Evolutionary conservation across 768 basidiomycete genomes (phyloP).

Genomic region (Termitomyces sp.): DNA sequence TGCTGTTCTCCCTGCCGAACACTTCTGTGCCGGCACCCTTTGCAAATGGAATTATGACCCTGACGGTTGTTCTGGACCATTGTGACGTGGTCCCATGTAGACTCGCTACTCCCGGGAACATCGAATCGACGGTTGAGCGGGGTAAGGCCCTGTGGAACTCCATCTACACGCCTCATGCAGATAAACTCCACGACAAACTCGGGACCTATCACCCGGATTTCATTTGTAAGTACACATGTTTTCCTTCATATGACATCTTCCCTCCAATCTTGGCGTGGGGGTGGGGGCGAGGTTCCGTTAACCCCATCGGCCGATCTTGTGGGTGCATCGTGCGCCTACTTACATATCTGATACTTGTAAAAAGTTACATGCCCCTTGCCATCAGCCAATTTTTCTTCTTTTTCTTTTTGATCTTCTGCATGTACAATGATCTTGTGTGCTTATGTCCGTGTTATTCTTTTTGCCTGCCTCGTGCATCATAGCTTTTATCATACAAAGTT

Average conservation of each 20-base stretch:
- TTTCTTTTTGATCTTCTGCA: constrained; percentile 6
- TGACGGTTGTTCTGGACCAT: constrained; percentile 6
- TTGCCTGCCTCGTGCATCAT: constrained; percentile 14
- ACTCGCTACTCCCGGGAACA: constrained; percentile 53
- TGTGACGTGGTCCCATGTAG: constrained; percentile 32
- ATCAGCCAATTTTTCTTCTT: constrained; percentile 9
- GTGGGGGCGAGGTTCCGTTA: constrained; percentile 4
- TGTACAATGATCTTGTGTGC: constrained; percentile 7
- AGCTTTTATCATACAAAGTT: constrained; percentile 87
- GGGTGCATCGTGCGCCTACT: constrained; percentile 15
- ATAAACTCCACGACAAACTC: constrained; percentile 85
- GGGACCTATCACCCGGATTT: constrained; percentile 90
- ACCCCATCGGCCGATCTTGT: constrained; percentile 22
- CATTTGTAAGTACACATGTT: constrained; percentile 62
- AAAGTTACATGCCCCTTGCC: not conserved
- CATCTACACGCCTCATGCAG: constrained; percentile 85
- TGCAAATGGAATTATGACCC: constrained; percentile 9
- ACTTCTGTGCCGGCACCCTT: constrained; percentile 10
- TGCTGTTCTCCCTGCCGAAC: constrained; percentile 8
- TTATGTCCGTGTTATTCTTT: constrained; percentile 11
- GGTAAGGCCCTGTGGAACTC: constrained; percentile 75
- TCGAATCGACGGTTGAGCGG: constrained; percentile 62
- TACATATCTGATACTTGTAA: constrained; percentile 22
- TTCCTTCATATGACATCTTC: constrained; percentile 21
- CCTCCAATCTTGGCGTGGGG: constrained; percentile 25